Percentiles rank a stretch among this genome's conserved stretches.
phyloP scores from a whole-genome alignment of 306 rosid genomes.

The Ormosia semicastrata region DNA sequence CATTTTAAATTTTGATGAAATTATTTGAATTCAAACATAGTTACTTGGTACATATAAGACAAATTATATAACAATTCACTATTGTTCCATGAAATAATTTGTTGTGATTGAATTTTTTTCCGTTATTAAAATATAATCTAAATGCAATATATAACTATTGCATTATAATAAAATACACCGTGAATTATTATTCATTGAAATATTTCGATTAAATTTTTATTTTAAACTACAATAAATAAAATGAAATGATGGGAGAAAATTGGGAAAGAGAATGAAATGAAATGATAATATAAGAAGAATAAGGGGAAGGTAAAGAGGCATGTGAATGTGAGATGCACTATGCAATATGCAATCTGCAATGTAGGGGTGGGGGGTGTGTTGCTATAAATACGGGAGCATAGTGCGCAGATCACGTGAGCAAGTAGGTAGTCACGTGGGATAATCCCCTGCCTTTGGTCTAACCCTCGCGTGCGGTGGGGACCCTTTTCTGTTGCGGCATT shows the following conservation, averaged over 20 bases:
- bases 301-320: not conserved
- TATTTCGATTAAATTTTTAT: too few relatives aligned
- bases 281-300: not conserved
- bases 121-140: too few relatives aligned
- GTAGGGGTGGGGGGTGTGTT: not conserved
- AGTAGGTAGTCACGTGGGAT: slow-evolving; percentile 48
- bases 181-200: not conserved
- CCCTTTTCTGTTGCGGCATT: slow-evolving; percentile 20
- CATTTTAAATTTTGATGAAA: not conserved
- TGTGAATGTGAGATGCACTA: slow-evolving; percentile 16
- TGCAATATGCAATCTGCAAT: not conserved
- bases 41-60: too few relatives aligned
- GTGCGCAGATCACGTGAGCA: slow-evolving; percentile 54
- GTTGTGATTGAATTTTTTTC: too few relatives aligned
- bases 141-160: too few relatives aligned
- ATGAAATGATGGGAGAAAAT: not conserved
- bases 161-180: not conserved
- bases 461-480: slow-evolving; percentile 76
- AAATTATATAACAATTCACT: too few relatives aligned
- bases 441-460: slow-evolving; percentile 51
- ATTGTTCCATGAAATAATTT: not conserved
- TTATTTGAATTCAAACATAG: too few relatives aligned
- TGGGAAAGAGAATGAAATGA: not conserved
- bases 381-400: slow-evolving; percentile 22
- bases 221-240: too few relatives aligned